Percentiles rank a stretch among this genome's conserved stretches.
phyloP scores from a whole-genome alignment of 2,329 filamentous ascomycete species.

The Cladophialophora yegresii region DNA sequence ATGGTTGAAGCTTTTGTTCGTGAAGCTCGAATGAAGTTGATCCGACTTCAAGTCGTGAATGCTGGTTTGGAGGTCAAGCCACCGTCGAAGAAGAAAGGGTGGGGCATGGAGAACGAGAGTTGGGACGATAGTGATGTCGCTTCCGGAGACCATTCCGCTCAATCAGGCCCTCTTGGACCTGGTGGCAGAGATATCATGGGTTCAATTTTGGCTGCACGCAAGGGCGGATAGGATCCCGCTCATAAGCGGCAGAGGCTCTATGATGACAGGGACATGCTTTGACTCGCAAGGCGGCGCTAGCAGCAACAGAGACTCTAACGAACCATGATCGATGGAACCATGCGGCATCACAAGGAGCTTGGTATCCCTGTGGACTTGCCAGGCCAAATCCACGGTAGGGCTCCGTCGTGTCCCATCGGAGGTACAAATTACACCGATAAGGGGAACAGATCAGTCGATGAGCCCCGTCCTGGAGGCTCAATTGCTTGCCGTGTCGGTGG shows the following conservation, averaged over 20 bases:
- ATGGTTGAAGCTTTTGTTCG: conserved; percentile 71
- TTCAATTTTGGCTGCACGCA: conserved; percentile 16
- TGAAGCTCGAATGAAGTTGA: conserved; percentile 72
- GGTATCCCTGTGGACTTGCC: background rate
- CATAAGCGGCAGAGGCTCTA: conserved; percentile 15
- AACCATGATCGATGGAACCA: background rate
- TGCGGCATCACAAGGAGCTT: background rate
- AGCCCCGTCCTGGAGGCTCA: background rate
- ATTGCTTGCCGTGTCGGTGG: background rate
- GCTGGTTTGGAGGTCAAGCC: conserved; percentile 71
- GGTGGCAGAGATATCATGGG: conserved; percentile 18
- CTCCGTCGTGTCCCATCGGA: background rate
- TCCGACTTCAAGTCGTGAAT: conserved; percentile 73
- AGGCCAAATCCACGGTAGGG: background rate
- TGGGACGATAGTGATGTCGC: conserved; percentile 17
- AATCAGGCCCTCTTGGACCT: background rate
- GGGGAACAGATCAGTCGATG: background rate
- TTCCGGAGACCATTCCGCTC: background rate
- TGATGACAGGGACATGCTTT: background rate
- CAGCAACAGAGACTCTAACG: background rate
- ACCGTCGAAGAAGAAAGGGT: conserved; percentile 31
- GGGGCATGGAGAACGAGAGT: conserved; percentile 15
- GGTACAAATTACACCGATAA: conserved; percentile 1
- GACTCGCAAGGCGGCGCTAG: background rate
- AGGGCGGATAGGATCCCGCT: conserved; percentile 24